Base-by-base conservation (phyloP, 192 early-diverging fungal genomes). In the Lobosporangium transversale region DNA sequence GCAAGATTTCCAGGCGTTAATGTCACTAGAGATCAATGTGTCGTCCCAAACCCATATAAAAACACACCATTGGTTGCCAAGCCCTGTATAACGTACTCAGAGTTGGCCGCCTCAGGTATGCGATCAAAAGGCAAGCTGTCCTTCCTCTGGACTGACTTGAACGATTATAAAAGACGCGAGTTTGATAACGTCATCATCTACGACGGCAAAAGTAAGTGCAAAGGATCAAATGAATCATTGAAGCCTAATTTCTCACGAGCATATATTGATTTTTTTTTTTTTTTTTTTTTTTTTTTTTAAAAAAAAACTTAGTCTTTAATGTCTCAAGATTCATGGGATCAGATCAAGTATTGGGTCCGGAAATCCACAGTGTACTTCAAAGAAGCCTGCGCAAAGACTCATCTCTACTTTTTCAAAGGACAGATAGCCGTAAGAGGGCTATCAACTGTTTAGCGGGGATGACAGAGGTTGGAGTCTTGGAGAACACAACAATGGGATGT, bases 401-500 rank as follows among this genome's bases (percentile, higher is more conserved):
- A 24, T 66, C 71, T 8, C 44, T 75, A n/a, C 26, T 37, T 12
- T 75, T 75, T 36, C 57, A 58, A 26, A 53, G 63, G 18, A 75
- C 62, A 0, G 48, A 75, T 14, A 32, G 5, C 14, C 56, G 58
- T 10, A 75, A 66, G 35, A 58, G 61, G 15, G 63, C 58, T 10
- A 40, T 75, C 0, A 48, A 8, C 2, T 75, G 71, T 36, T 10
- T 75, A 0, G 47, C 53, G 12, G 40, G 63, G 4, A 26, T 50
- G 26, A 42, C 63, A 14, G 36, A 64, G 36, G 69, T 81, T 15
- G 80, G 80, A 37, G 27, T 62, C 4, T 40, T 81, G 44, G 80
- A 81, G 58, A 76, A 76, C 26, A 81, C 75, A 37, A 74, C 80
- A 1, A 78, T 81, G 58, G 75, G 80, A 29, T 81, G 80, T 51